A percentile compares a stretch with the other conserved stretches of the same genome.
These are phyloP conservation scores for Lentinula sp. DNA, from an alignment of 768 basidiomycete species.

Conservation along the genomic window DNA sequence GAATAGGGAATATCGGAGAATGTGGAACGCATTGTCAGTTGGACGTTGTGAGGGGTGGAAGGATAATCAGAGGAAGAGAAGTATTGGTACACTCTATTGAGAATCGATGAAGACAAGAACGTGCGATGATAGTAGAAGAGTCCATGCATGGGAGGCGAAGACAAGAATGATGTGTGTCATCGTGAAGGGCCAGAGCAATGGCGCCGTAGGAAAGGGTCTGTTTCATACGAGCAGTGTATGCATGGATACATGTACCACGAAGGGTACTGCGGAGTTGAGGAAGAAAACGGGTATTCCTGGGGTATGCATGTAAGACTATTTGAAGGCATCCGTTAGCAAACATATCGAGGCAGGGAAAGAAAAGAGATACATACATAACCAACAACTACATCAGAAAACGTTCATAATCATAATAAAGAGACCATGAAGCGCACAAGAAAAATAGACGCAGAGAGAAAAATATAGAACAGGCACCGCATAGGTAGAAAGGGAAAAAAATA, in stretches of 20 bases:
- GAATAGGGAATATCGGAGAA: neutral
- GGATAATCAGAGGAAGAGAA: neutral
- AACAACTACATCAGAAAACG: constrained; percentile 5
- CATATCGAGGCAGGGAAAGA: neutral
- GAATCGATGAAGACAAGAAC: constrained; percentile 1
- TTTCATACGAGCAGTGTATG: constrained; percentile 3
- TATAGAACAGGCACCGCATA: constrained; percentile 5
- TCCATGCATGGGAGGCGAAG: constrained; percentile 1
- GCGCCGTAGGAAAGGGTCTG: neutral
- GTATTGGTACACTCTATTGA: constrained; percentile 2
- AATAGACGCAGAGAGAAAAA: neutral
- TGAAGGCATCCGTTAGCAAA: neutral
- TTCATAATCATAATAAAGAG: constrained; percentile 5
- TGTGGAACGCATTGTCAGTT: neutral
- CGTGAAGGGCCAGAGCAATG: constrained; percentile 1
- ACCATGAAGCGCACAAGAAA: constrained; percentile 4
- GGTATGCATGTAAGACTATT: constrained; percentile 2
- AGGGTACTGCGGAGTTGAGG: neutral
- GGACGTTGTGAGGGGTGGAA: neutral
- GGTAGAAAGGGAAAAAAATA: neutral
- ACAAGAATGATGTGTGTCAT: neutral
- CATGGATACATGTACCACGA: neutral
- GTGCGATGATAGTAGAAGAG: neutral
- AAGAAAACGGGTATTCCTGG: neutral
- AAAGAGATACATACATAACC: constrained; percentile 1